phyloP scores from a whole-genome alignment of 495 filamentous ascomycete genomes.

The Glutinoglossum americanum region DNA sequence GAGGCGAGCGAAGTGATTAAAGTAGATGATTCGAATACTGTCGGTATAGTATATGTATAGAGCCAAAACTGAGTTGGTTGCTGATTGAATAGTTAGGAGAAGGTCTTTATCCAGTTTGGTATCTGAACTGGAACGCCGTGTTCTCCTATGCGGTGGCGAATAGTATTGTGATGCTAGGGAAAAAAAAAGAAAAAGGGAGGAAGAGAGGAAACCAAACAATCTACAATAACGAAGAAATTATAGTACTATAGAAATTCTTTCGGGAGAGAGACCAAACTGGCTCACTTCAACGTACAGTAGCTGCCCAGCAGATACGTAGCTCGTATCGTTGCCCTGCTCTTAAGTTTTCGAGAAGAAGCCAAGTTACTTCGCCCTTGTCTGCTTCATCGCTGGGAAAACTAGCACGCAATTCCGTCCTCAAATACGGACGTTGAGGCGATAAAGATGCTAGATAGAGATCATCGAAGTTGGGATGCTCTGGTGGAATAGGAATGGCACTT shows the following conservation, averaged over 20 bases:
- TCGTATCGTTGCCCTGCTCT: slow-evolving; percentile 62
- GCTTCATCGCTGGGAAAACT: slow-evolving; percentile 36
- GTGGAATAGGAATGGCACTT: slow-evolving; percentile 25
- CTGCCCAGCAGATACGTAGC: slow-evolving; percentile 82
- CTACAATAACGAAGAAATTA: too few species aligned
- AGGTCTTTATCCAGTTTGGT: neutral
- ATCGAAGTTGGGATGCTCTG: slow-evolving; percentile 34
- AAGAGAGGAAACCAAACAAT: neutral
- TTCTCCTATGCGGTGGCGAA: neutral
- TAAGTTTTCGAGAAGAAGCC: slow-evolving; percentile 68
- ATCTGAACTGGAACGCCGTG: too few species aligned
- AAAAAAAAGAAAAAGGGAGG: neutral
- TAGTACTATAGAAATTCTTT: neutral
- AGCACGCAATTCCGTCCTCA: slow-evolving; percentile 39
- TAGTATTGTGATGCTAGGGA: neutral
- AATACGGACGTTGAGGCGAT: slow-evolving; percentile 28
- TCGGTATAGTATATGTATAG: slow-evolving; percentile 32
- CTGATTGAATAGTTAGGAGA: slow-evolving; percentile 22
- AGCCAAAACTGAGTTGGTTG: slow-evolving; percentile 75
- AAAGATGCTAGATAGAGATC: slow-evolving; percentile 43
- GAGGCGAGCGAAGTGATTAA: slow-evolving; percentile 40
- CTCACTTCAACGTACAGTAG: slow-evolving; percentile 40
- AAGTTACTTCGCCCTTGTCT: slow-evolving; percentile 43
- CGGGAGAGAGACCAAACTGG: neutral
- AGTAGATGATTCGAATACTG: slow-evolving; percentile 34